Evolutionary conservation across 2,329 filamentous ascomycete genomes (phyloP).

Genomic region (Ceratocystis colombiana): DNA sequence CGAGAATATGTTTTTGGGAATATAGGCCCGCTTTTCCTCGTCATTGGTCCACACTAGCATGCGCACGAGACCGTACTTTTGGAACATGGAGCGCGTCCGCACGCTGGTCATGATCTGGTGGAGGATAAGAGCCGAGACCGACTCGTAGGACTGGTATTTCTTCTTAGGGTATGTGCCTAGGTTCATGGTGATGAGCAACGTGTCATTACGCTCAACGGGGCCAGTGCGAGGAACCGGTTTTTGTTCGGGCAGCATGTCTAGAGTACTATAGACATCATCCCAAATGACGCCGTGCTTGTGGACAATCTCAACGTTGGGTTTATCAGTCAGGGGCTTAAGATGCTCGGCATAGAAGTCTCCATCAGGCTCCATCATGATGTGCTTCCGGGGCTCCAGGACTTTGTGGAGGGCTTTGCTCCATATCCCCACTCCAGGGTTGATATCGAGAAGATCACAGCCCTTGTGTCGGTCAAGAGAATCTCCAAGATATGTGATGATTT

Average conservation of each 20-base stretch:
- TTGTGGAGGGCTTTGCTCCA: constrained; percentile 72
- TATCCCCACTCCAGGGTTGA: constrained; percentile 69
- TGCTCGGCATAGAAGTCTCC: constrained; percentile 47
- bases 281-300: constrained; percentile 50
- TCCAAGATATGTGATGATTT: constrained; percentile 59
- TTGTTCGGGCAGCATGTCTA: constrained; percentile 49
- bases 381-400: constrained; percentile 63
- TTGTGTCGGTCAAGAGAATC: constrained; percentile 57
- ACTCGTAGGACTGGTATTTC: constrained; percentile 43
- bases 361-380: constrained; percentile 73
- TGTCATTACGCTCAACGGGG: constrained; percentile 51
- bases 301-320: constrained; percentile 42
- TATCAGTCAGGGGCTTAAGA: constrained; percentile 48
- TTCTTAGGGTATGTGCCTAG: constrained; percentile 46
- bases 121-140: constrained; percentile 47
- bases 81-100: constrained; percentile 50
- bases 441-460: constrained; percentile 76
- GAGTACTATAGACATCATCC: constrained; percentile 46
- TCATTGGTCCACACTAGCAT: constrained; percentile 64
- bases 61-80: constrained; percentile 67
- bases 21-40: constrained; percentile 45
- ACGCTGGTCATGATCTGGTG: constrained; percentile 54
- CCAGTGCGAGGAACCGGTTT: constrained; percentile 34
- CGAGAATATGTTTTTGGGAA: constrained; percentile 50
- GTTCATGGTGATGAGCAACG: constrained; percentile 63